phyloP scores from a whole-genome alignment of 108 stramenopile genomes.

The Skeletonema grethae region DNA sequence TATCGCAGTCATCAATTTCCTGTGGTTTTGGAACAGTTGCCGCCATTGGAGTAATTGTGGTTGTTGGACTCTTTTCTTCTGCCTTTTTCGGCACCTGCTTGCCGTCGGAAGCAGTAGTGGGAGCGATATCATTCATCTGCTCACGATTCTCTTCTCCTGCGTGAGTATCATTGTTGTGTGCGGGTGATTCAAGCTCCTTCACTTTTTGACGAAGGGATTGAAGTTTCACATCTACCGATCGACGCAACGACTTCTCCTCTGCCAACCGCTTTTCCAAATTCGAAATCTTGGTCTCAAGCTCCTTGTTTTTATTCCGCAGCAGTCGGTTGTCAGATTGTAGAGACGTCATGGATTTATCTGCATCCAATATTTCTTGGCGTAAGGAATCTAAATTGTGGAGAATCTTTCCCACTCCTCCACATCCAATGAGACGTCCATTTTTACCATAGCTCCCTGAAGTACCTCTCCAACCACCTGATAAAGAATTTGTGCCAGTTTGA shows the following conservation, averaged over 20 bases:
- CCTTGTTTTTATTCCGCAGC: constrained; percentile 82
- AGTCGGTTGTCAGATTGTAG: constrained; percentile 62
- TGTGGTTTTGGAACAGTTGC: not conserved
- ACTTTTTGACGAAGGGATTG: constrained; percentile 23
- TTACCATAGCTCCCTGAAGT: not conserved
- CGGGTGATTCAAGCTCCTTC: constrained; percentile 2
- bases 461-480: not conserved
- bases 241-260: constrained; percentile 61
- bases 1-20: not conserved
- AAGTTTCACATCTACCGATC: constrained; percentile 56
- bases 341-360: constrained; percentile 62
- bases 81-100: not conserved
- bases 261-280: constrained; percentile 66
- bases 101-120: not conserved
- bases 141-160: not conserved
- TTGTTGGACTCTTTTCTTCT: constrained; percentile 2
- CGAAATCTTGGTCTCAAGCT: constrained; percentile 69
- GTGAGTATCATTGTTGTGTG: not conserved
- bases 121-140: not conserved
- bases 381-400: constrained; percentile 79
- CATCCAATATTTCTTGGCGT: constrained; percentile 74
- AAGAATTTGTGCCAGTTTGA: not conserved
- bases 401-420: constrained; percentile 72
- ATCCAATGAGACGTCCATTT: constrained; percentile 37
- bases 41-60: not conserved